Evolutionary conservation across 495 filamentous ascomycete genomes (phyloP), one percentile per base, ranked within the genome.

Genomic region (Penicillium paradoxum): DNA sequence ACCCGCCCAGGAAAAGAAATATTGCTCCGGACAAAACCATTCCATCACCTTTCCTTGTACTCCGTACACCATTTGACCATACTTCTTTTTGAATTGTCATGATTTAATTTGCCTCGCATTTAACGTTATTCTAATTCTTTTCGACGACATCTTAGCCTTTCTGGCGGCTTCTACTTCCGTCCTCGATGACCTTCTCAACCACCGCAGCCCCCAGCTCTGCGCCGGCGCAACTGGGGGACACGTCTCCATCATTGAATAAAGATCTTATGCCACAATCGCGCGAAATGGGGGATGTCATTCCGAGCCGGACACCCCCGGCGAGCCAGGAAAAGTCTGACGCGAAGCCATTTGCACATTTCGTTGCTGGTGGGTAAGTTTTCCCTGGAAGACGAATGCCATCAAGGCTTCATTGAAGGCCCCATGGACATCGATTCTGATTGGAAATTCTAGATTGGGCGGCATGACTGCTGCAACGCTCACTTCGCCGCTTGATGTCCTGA

Each of bases 401-500:
- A 18, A 27, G 2, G 25, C n/a, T 13, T 21, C 34, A 50, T 14
- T 3, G 17, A 40, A 15, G 6, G 19, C 24, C 17, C 22, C 25
- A 30, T 2, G 8, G 42, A 45, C 13, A n/a, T n/a, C 1, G 0
- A 15, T 27, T 19, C 47, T 49, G 39, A 49, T 10, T 8, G 11
- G 6, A 22, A 24, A 15, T 19, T 46, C 18, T 43, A 95, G 90
- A 17, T 70, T 89, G 18, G 91, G 91, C 54, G 91, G 91, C 51
- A 91, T 95, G 87, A 89, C 88, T 15, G 80, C 90, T 11, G 86
- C 90, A 4, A 82, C 85, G n/a, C 71, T 95, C 9, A 96, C 90
- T 0, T 88, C 87, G 4, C 90, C 90, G 6, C 82, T 96, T 41
- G 90, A 96, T 63, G 91, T 96, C 24, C 79, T 96, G 8, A 93